Conservation (phyloP, 169 alveolate species). For the Condylostoma magnum region DNA sequence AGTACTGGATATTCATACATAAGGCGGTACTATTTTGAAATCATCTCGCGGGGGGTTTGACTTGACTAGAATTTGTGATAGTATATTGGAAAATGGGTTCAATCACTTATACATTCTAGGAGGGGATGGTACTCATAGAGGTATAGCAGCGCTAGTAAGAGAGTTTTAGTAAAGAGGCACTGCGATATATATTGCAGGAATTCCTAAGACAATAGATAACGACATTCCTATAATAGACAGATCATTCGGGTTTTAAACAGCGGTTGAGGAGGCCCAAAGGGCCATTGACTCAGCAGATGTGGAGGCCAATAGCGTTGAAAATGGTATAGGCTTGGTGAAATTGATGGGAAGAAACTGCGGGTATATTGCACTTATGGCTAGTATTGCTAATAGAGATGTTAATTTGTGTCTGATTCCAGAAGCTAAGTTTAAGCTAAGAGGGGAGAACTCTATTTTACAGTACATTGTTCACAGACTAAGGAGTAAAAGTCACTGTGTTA, state of each 20-base stretch:
- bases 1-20: conserved; percentile 68
- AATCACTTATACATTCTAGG: conserved; percentile 78
- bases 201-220: conserved; percentile 92
- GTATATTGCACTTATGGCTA: conserved; percentile 73
- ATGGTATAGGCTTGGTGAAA: conserved; percentile 88
- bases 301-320: conserved; percentile 82
- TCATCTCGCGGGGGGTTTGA: conserved; percentile 81
- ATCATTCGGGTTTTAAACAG: conserved; percentile 84
- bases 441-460: conserved; percentile 68
- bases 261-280: conserved; percentile 75
- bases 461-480: conserved; percentile 55
- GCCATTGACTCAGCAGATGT: conserved; percentile 83
- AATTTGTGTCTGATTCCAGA: conserved; percentile 85
- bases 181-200: conserved; percentile 72
- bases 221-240: conserved; percentile 89
- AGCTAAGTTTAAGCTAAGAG: conserved; percentile 72
- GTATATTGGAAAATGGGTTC: conserved; percentile 53
- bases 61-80: conserved; percentile 57
- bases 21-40: conserved; percentile 85
- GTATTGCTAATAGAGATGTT: conserved; percentile 80
- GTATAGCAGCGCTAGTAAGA: conserved; percentile 69
- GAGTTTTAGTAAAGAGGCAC: conserved; percentile 47
- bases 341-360: conserved; percentile 89
- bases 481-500: conserved; percentile 70
- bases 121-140: conserved; percentile 92